These are phyloP conservation scores for Dendrostoma leiphaemia DNA, from an alignment of 2,329 filamentous ascomycete species.

Conservation along the genomic window DNA sequence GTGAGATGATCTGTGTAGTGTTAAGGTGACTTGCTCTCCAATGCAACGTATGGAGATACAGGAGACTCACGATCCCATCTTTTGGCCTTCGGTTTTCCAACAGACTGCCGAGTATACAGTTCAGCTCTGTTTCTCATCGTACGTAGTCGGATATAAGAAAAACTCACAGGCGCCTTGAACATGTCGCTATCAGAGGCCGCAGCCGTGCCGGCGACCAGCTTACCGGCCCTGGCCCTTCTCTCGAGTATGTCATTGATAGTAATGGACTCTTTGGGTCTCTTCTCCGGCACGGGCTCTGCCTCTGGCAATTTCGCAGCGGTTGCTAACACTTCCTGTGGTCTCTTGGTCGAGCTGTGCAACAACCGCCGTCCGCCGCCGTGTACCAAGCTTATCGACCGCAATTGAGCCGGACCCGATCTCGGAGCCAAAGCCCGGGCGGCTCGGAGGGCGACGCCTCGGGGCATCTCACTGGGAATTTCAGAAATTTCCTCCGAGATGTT, in stretches of 20 bases:
- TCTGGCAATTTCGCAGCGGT: slow-evolving; percentile 24
- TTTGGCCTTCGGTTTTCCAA: slow-evolving; percentile 71
- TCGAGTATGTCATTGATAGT: slow-evolving; percentile 66
- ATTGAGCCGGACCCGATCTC: slow-evolving; percentile 7
- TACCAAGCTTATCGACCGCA: not conserved
- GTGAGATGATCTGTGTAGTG: slow-evolving; percentile 54
- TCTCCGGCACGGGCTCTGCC: slow-evolving; percentile 19
- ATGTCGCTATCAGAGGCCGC: slow-evolving; percentile 75
- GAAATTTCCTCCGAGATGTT: too few species aligned
- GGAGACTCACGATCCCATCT: slow-evolving; percentile 77
- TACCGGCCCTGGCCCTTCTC: slow-evolving; percentile 68
- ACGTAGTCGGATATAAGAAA: not conserved
- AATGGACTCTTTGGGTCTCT: slow-evolving; percentile 30
- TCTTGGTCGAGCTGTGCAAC: slow-evolving; percentile 12
- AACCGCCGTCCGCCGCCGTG: not conserved
- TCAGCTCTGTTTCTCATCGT: too few species aligned
- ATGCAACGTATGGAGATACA: not conserved
- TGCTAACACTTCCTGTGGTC: slow-evolving; percentile 12
- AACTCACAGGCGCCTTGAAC: slow-evolving; percentile 72
- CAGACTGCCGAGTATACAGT: too few species aligned
- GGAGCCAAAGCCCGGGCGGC: slow-evolving; percentile 14
- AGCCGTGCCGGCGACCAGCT: slow-evolving; percentile 72
- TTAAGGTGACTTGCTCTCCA: too few species aligned
- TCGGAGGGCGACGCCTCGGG: slow-evolving; percentile 7
- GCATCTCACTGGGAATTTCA: slow-evolving; percentile 6